Evolutionary conservation across 805 yeast genomes (phyloP).

Genomic region (Wickerhamomyces bisporus): DNA sequence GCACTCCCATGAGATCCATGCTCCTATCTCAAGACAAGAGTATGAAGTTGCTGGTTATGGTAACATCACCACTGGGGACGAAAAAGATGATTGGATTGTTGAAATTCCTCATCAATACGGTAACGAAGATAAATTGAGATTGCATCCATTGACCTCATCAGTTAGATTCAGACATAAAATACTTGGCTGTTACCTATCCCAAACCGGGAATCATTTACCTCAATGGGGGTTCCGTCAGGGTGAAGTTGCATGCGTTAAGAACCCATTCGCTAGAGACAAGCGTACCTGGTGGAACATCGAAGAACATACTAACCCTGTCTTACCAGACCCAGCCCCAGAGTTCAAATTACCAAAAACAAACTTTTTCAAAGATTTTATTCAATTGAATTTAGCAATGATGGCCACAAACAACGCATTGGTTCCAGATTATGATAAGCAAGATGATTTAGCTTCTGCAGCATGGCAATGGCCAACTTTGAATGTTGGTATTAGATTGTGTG

Average conservation of each 20-base stretch:
- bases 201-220: constrained; percentile 78
- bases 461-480: constrained; percentile 90
- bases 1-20: constrained; percentile 64
- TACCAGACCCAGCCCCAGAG: constrained; percentile 56
- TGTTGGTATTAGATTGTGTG: constrained; percentile 70
- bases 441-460: constrained; percentile 63
- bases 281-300: constrained; percentile 89
- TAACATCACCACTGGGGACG: constrained; percentile 56
- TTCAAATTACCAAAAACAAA: constrained; percentile 69
- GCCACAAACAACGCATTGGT: constrained; percentile 78
- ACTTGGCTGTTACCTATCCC: constrained; percentile 80
- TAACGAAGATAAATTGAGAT: constrained; percentile 42
- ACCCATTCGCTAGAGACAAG: constrained; percentile 68
- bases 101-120: constrained; percentile 61
- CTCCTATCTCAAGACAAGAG: constrained; percentile 51
- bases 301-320: constrained; percentile 52
- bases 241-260: constrained; percentile 77
- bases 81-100: constrained; percentile 71
- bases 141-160: constrained; percentile 82
- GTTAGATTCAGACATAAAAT: constrained; percentile 67
- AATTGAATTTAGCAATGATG: constrained; percentile 81
- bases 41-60: constrained; percentile 76
- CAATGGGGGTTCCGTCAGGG: constrained; percentile 98
- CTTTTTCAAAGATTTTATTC: constrained; percentile 71
- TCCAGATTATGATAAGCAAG: constrained; percentile 72